Conservation (phyloP, 371 early-diverging fungal species). For the Rhizopus sp. region DNA sequence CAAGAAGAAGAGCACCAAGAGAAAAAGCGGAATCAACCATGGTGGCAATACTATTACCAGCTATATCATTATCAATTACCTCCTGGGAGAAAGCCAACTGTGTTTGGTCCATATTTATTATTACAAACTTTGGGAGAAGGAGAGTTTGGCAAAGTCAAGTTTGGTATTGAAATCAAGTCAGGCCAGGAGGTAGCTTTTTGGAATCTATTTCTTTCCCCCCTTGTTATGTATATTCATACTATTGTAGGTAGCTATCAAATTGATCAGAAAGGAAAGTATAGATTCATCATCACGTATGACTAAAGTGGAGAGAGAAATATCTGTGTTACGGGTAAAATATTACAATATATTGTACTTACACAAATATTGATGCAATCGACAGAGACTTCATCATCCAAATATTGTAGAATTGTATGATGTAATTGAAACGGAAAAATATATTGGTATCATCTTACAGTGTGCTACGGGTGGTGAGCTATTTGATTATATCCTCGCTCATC, state of each 20-base stretch:
- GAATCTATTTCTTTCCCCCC: not conserved
- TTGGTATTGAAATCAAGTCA: slow-evolving; percentile 89
- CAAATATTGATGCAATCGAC: slow-evolving; percentile 1
- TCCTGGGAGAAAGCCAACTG: slow-evolving; percentile 54
- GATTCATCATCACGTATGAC: slow-evolving; percentile 76
- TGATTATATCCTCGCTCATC: slow-evolving; percentile 93
- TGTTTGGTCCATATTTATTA: slow-evolving; percentile 94
- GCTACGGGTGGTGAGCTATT: slow-evolving; percentile 97
- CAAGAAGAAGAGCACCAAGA: slow-evolving; percentile 38
- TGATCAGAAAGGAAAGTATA: slow-evolving; percentile 80
- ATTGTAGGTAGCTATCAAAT: slow-evolving; percentile 79
- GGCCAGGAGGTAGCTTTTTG: slow-evolving; percentile 82
- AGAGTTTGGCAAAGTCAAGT: slow-evolving; percentile 98
- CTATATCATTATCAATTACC: slow-evolving; percentile 48
- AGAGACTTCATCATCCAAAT: slow-evolving; percentile 86
- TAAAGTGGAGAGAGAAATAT: slow-evolving; percentile 84
- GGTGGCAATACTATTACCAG: slow-evolving; percentile 52
- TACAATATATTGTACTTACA: not conserved
- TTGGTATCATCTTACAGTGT: slow-evolving; percentile 95
- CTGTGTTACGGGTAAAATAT: slow-evolving; percentile 72
- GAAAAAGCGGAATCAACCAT: slow-evolving; percentile 34
- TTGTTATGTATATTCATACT: not conserved
- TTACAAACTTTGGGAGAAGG: slow-evolving; percentile 98
- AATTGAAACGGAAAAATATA: slow-evolving; percentile 93
- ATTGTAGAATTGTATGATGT: slow-evolving; percentile 96